These are phyloP conservation scores for Trichosporon sp. DNA, from an alignment of 1,284 basidiomycete genomes.

Conservation along the genomic window DNA sequence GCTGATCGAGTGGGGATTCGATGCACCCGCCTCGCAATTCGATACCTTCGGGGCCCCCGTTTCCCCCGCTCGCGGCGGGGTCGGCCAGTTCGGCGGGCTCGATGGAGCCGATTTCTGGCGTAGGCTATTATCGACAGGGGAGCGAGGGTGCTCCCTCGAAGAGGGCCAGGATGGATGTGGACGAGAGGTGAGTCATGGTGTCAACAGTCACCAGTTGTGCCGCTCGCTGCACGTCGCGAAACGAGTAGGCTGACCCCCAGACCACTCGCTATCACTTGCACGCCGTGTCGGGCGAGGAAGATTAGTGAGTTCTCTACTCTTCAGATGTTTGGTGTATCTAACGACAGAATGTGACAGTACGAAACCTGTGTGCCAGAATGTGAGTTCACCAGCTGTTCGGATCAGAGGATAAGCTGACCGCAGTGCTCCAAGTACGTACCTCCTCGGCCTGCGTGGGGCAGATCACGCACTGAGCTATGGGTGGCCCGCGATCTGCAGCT, in stretches of 20 bases:
- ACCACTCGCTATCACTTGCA: conserved; percentile 33
- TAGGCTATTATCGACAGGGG: neutral
- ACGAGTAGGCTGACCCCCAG: conserved; percentile 17
- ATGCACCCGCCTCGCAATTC: neutral
- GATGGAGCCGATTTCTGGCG: neutral
- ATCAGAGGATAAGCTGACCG: neutral
- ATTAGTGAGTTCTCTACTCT: conserved; percentile 26
- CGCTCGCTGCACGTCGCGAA: too few relatives aligned
- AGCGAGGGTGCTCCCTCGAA: neutral
- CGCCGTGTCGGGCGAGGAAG: conserved; percentile 32
- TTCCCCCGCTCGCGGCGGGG: too few relatives aligned
- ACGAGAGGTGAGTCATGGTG: conserved; percentile 6
- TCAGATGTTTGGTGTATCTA: neutral
- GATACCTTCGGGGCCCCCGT: neutral
- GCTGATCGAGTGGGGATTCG: neutral
- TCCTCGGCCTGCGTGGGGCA: too few relatives aligned
- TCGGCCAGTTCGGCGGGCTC: too few relatives aligned
- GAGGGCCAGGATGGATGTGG: neutral
- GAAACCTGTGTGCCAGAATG: conserved; percentile 49
- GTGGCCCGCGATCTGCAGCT: neutral
- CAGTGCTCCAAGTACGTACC: conserved; percentile 47
- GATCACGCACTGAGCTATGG: neutral
- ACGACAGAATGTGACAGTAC: conserved; percentile 51
- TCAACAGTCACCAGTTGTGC: too few relatives aligned
- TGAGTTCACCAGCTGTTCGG: neutral